Evolutionary conservation across 495 filamentous ascomycete species (phyloP).

Genomic region (Aspergillus coremiiformis): DNA sequence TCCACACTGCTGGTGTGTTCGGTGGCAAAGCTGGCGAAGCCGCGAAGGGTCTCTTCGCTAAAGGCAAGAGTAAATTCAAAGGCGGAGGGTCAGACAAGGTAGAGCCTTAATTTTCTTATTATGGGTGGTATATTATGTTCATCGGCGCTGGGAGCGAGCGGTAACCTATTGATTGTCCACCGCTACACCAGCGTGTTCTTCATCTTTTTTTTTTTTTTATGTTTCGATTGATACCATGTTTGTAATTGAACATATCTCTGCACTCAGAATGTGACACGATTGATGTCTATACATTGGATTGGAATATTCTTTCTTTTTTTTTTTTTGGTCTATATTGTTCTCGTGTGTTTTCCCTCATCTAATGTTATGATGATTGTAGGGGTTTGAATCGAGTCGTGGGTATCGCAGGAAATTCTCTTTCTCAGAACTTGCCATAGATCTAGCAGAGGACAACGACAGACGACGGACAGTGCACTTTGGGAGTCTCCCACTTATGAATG

Average conservation of each 20-base stretch:
- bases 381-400: conserved; percentile 27
- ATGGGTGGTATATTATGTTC: conserved; percentile 3
- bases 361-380: conserved; percentile 41
- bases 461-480: conserved; percentile 1
- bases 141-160: background rate
- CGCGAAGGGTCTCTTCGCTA: conserved; percentile 79
- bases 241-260: conserved; percentile 28
- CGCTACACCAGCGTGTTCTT: conserved; percentile 4
- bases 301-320: conserved; percentile 2
- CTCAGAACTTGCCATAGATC: conserved; percentile 3
- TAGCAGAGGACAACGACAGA: background rate
- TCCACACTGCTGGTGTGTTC: conserved; percentile 68
- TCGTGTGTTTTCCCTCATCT: conserved; percentile 23
- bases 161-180: conserved; percentile 1
- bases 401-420: conserved; percentile 12
- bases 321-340: conserved; percentile 13
- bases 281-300: conserved; percentile 17
- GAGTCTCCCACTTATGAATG: background rate
- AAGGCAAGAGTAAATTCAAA: conserved; percentile 75
- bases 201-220: conserved; percentile 28
- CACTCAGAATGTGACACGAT: conserved; percentile 35
- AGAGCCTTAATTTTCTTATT: conserved; percentile 52
- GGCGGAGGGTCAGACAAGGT: conserved; percentile 67
- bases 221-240: conserved; percentile 25
- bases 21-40: conserved; percentile 66